These are phyloP conservation scores for Schrenkiella parvula DNA, from an alignment of 345 rosid species.

Conservation along the genomic window DNA sequence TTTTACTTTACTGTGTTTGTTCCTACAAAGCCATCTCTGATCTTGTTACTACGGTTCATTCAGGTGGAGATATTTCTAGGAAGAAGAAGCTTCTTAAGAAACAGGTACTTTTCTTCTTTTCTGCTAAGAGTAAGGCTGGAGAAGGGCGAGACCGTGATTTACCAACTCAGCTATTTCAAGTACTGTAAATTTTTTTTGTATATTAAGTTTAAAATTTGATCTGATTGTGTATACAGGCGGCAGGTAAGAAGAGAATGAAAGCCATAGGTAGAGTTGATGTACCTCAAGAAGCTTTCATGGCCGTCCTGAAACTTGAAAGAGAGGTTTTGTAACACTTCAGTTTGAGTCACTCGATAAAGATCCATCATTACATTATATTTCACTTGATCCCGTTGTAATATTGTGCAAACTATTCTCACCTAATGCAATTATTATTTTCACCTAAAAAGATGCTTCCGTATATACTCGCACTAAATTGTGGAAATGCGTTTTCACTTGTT, in stretches of 20 bases:
- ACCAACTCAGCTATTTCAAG: background rate
- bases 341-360: background rate
- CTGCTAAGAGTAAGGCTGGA: background rate
- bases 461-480: background rate
- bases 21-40: conserved; percentile 1
- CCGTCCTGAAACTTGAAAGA: conserved; percentile 90
- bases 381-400: conserved; percentile 10
- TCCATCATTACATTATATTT: background rate
- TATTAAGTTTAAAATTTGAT: background rate
- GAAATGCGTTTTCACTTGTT: background rate
- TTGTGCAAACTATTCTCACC: background rate
- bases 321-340: conserved; percentile 53
- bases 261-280: conserved; percentile 95
- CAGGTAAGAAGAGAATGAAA: conserved; percentile 98
- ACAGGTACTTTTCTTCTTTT: conserved; percentile 46
- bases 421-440: background rate
- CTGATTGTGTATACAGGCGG: conserved; percentile 53
- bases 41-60: conserved; percentile 10
- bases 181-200: background rate
- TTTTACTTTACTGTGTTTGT: background rate
- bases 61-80: conserved; percentile 95
- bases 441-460: background rate
- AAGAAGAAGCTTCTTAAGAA: conserved; percentile 96
- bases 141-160: background rate
- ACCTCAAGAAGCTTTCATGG: conserved; percentile 99